These are phyloP conservation scores for Pichia californica DNA, from an alignment of 805 yeast species.

Conservation along the genomic window DNA sequence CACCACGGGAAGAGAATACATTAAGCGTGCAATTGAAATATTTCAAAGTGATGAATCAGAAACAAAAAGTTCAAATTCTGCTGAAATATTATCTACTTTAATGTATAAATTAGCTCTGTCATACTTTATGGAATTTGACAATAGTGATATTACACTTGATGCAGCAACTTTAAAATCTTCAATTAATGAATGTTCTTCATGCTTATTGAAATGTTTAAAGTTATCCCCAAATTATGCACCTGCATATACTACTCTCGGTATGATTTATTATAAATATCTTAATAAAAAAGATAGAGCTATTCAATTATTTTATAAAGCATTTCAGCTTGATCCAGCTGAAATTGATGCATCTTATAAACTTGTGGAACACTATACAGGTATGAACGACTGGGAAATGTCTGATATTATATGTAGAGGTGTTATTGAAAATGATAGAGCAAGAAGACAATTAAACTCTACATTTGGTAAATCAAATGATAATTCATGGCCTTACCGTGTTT, in stretches of 20 bases:
- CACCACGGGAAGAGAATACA: slow-evolving; percentile 44
- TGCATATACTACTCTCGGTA: slow-evolving; percentile 76
- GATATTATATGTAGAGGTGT: slow-evolving; percentile 65
- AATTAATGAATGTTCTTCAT: slow-evolving; percentile 8
- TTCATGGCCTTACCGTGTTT: slow-evolving; percentile 85
- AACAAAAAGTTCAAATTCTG: slow-evolving; percentile 32
- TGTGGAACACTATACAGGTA: slow-evolving; percentile 59
- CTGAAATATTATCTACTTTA: slow-evolving; percentile 51
- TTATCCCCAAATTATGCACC: slow-evolving; percentile 63
- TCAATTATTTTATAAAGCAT: slow-evolving; percentile 83
- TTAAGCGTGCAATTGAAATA: slow-evolving; percentile 36
- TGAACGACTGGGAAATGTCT: slow-evolving; percentile 79
- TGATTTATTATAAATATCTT: slow-evolving; percentile 53
- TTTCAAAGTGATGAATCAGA: not conserved
- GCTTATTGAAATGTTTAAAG: slow-evolving; percentile 56
- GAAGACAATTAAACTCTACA: slow-evolving; percentile 30
- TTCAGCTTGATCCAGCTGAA: slow-evolving; percentile 78
- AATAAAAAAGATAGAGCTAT: slow-evolving; percentile 63
- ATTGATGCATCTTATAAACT: slow-evolving; percentile 66
- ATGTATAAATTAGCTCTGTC: slow-evolving; percentile 74
- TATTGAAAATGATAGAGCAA: slow-evolving; percentile 55
- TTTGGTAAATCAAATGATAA: slow-evolving; percentile 24
- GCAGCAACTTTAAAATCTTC: not conserved
- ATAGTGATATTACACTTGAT: slow-evolving; percentile 8
- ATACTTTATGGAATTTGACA: slow-evolving; percentile 33